Conservation (phyloP, 129 eudicot species). For the Calendula officinalis region DNA sequence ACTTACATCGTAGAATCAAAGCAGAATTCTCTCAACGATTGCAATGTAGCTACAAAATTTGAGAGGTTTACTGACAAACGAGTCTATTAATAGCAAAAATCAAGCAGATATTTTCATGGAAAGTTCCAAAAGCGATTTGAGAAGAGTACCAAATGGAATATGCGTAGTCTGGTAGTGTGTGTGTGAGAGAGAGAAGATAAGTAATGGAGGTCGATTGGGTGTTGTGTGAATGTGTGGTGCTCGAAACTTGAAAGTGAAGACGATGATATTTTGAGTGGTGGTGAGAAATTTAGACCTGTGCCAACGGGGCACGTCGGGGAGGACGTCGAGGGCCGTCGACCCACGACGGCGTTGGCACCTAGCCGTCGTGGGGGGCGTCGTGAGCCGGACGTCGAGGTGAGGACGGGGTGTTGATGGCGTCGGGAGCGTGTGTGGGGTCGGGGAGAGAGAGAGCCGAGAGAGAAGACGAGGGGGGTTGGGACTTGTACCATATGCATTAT, state of each 20-base stretch:
- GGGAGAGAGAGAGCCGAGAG: no score
- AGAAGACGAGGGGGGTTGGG: no score
- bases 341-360: no score
- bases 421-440: no score
- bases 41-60: slow-evolving; percentile 23
- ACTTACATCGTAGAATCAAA: slow-evolving; percentile 25
- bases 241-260: slow-evolving; percentile 23
- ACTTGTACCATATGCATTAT: no score
- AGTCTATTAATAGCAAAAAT: slow-evolving; percentile 27
- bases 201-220: slow-evolving; percentile 22
- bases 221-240: slow-evolving; percentile 35
- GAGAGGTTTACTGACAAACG: slow-evolving; percentile 8
- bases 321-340: no score
- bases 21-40: neutral
- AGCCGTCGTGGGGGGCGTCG: no score
- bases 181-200: slow-evolving; percentile 23
- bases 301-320: no score
- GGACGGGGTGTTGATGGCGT: slow-evolving; percentile 12
- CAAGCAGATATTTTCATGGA: slow-evolving; percentile 26
- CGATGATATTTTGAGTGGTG: slow-evolving; percentile 13
- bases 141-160: slow-evolving; percentile 24
- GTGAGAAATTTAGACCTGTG: no score
- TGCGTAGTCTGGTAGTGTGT: slow-evolving; percentile 11
- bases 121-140: slow-evolving; percentile 26
- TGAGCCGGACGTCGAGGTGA: no score